These are phyloP conservation scores for Nothophytophthora sp. DNA, from an alignment of 352 stramenopile genomes.

Conservation along the genomic window DNA sequence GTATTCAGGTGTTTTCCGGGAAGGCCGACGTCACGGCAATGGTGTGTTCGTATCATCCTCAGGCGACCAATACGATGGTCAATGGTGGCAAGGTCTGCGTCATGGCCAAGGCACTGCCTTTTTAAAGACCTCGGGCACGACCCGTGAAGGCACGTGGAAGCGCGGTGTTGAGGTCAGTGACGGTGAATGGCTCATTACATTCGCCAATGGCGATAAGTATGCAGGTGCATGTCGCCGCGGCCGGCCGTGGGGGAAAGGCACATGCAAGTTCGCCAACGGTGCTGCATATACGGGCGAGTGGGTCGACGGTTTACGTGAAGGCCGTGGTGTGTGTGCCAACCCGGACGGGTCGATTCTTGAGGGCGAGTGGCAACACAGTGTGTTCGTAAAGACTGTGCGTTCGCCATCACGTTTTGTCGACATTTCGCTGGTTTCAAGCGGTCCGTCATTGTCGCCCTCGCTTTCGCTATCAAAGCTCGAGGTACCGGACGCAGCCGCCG, in stretches of 20 bases:
- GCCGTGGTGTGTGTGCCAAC: slow-evolving; percentile 67
- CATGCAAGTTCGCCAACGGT: slow-evolving; percentile 90
- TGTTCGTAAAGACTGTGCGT: slow-evolving; percentile 50
- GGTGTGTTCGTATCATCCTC: slow-evolving; percentile 46
- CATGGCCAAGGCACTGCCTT: slow-evolving; percentile 64
- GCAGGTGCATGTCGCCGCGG: slow-evolving; percentile 59
- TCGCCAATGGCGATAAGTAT: slow-evolving; percentile 80
- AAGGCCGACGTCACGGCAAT: slow-evolving; percentile 75
- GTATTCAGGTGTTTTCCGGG: slow-evolving; percentile 84
- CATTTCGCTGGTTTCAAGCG: slow-evolving; percentile 37
- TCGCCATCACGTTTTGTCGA: slow-evolving; percentile 63
- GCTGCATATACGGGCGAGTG: slow-evolving; percentile 90
- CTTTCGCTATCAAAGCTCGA: background rate
- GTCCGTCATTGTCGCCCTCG: slow-evolving; percentile 3
- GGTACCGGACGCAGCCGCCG: background rate
- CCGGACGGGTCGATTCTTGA: slow-evolving; percentile 64
- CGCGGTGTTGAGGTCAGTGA: slow-evolving; percentile 55
- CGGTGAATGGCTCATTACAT: slow-evolving; percentile 68
- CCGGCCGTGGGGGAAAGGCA: slow-evolving; percentile 73
- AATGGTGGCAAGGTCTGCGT: slow-evolving; percentile 76
- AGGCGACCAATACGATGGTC: slow-evolving; percentile 63
- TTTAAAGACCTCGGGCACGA: slow-evolving; percentile 57
- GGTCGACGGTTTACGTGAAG: slow-evolving; percentile 79
- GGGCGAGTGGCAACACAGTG: slow-evolving; percentile 73
- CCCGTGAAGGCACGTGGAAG: slow-evolving; percentile 71